Percentiles rank a stretch among this genome's conserved stretches.
Evolutionary conservation across 176 grass and related monocot genomes (phyloP).

Genomic region (Oryza meridionalis): DNA sequence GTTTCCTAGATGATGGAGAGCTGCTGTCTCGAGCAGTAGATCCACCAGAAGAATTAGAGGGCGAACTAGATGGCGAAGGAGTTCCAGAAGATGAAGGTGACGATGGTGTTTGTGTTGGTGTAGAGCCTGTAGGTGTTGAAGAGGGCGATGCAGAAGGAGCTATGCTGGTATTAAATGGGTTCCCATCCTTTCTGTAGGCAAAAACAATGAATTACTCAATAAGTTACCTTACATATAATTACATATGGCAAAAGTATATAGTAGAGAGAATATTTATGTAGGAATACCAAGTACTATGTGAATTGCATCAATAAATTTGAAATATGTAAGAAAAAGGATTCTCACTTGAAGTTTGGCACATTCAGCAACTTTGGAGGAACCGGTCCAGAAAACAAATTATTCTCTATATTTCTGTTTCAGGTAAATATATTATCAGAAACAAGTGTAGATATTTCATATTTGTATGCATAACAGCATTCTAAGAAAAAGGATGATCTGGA

Average conservation of each 20-base stretch:
- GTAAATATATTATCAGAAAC: slow-evolving; percentile 40
- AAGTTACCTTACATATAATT: slow-evolving; percentile 10
- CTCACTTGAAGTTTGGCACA: slow-evolving; percentile 92
- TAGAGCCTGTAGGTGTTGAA: slow-evolving; percentile 47
- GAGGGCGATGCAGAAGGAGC: slow-evolving; percentile 62
- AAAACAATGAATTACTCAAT: slow-evolving; percentile 27
- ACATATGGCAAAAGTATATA: slow-evolving; percentile 8
- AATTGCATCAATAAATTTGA: slow-evolving; percentile 2
- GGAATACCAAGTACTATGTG: slow-evolving; percentile 6
- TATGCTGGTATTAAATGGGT: slow-evolving; percentile 84
- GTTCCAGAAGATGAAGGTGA: slow-evolving; percentile 51
- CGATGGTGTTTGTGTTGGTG: slow-evolving; percentile 58
- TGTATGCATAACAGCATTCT: slow-evolving; percentile 26
- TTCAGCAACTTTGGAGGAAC: slow-evolving; percentile 77
- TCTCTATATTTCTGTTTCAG: slow-evolving; percentile 81
- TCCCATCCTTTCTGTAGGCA: slow-evolving; percentile 86
- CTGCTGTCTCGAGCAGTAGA: slow-evolving; percentile 57
- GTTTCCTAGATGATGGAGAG: slow-evolving; percentile 53
- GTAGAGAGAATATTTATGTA: slow-evolving; percentile 22
- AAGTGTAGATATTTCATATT: slow-evolving; percentile 18
- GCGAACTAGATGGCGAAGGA: slow-evolving; percentile 29
- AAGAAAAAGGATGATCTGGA: slow-evolving; percentile 34
- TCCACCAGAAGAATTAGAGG: slow-evolving; percentile 47
- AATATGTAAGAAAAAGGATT: slow-evolving; percentile 28
- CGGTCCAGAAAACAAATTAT: slow-evolving; percentile 91